Conservation (phyloP, 2,329 filamentous ascomycete genomes). For the Nigrospora oryzae region DNA sequence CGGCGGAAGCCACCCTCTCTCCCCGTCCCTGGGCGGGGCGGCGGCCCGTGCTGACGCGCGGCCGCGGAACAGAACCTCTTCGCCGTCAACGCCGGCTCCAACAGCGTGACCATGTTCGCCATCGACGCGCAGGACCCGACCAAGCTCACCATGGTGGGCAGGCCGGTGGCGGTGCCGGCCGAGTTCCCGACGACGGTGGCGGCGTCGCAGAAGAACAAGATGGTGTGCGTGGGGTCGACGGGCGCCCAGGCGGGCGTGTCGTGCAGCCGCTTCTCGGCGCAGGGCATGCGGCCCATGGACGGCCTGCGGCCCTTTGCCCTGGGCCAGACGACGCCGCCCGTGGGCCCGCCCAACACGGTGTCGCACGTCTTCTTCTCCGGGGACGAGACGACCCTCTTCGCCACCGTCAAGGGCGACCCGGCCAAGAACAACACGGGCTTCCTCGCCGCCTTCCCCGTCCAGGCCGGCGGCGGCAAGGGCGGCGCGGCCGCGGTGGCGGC, state of each 20-base stretch:
- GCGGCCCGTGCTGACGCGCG: background rate
- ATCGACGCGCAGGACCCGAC: constrained; percentile 33
- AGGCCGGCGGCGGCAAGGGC: constrained; percentile 3
- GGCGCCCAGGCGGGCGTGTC: constrained; percentile 23
- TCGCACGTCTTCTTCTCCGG: constrained; percentile 52
- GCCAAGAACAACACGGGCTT: constrained; percentile 47
- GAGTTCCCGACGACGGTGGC: constrained; percentile 46
- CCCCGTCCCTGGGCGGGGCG: background rate
- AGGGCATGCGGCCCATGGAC: constrained; percentile 34
- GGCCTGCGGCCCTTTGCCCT: constrained; percentile 37
- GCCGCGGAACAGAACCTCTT: constrained; percentile 35
- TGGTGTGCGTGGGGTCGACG: constrained; percentile 25
- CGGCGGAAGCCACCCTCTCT: background rate
- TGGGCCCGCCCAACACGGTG: constrained; percentile 48
- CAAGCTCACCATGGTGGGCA: constrained; percentile 32
- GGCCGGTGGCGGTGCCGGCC: constrained; percentile 32
- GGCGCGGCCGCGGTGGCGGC: constrained; percentile 8
- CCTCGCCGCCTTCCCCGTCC: constrained; percentile 40
- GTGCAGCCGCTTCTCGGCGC: constrained; percentile 11
- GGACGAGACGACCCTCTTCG: constrained; percentile 41
- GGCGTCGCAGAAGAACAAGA: constrained; percentile 29
- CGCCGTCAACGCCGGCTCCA: constrained; percentile 45
- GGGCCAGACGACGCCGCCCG: constrained; percentile 47
- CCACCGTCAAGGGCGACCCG: constrained; percentile 54
- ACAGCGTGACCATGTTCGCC: constrained; percentile 39